Base-by-base conservation (phyloP, 768 basidiomycete species). In the Tulasnella sp. region DNA sequence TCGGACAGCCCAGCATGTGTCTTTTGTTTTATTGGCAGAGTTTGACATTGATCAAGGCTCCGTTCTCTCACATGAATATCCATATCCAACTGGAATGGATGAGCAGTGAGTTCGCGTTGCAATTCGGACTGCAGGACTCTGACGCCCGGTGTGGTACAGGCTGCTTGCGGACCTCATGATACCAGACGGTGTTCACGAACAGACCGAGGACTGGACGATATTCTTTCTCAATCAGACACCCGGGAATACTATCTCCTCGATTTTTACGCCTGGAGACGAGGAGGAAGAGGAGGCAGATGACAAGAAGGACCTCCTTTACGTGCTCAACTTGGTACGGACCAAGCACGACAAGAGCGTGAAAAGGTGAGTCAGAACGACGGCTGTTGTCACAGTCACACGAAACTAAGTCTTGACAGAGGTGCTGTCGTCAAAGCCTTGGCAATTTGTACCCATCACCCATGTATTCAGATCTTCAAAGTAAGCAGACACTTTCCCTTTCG, bases 1-100 rank as follows among this genome's bases (percentile, higher is more conserved):
- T 15, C 54, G 54, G 54, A 56, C 54, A 21, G 70, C 68, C 38
- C 70, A 70, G 44, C 68, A 70, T 41, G 73, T 71, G 46, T 89
- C 92, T 19, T 97, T 93, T 73, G 86, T 96, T 61, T 77, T 99
- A 49, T 80, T 98, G 54, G 96, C 96, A n/a, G 96, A 98, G 70
- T 99, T 99, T 74, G 90, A 99, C 75, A 97, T 99, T 63, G 84
- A 91, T 68, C 82, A 87, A 59, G 96, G 96, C 31, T 88, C 93
- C 2, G 87, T 91, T 63, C 76, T 99, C 63, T 86, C 90, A 43
- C 93, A 96, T 70, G 92, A 98, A 72, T 97, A 94, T 68, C 96
- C 96, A 9, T 88, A 88, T 67, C 89, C 92, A 11, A 77, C 96
- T 34, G 96, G 94, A 0, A 83, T 89, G 59, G 90, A 98, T 78